Conservation (phyloP, 805 yeast species). For the Metschnikowia lunata region DNA sequence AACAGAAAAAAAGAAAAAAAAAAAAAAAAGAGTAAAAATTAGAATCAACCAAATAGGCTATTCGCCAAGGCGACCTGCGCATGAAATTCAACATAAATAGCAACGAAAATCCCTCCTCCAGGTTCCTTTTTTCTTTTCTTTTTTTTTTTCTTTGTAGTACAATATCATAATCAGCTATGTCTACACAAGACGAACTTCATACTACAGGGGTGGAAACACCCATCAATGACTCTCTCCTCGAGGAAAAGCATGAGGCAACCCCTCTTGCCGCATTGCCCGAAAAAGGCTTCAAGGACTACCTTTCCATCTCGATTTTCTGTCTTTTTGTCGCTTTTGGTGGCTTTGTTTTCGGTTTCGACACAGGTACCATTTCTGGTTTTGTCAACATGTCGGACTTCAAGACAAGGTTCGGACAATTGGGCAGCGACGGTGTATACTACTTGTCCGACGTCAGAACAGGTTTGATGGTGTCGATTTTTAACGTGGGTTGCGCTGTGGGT, state of each 20-base stretch:
- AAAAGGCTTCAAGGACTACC: constrained; percentile 33
- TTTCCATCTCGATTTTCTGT: constrained; percentile 45
- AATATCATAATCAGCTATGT: too few relatives aligned
- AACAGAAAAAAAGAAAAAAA: constrained; percentile 2
- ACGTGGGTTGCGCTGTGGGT: constrained; percentile 71
- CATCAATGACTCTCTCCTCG: constrained; percentile 22
- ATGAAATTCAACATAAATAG: constrained; percentile 9
- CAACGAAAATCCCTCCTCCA: too few relatives aligned
- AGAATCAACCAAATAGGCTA: too few relatives aligned
- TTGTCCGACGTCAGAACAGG: constrained; percentile 49
- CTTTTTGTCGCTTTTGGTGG: constrained; percentile 68
- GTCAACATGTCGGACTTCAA: constrained; percentile 57
- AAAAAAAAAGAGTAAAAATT: not conserved
- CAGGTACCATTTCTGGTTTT: constrained; percentile 73
- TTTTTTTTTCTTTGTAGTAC: constrained; percentile 2
- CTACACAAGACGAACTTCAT: constrained; percentile 17
- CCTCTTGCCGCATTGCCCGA: constrained; percentile 23
- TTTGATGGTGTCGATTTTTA: constrained; percentile 52
- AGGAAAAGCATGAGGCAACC: constrained; percentile 15
- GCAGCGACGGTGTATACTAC: constrained; percentile 36
- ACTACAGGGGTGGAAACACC: constrained; percentile 33
- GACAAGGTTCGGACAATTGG: constrained; percentile 46
- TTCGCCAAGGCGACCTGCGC: too few relatives aligned
- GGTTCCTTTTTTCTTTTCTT: not conserved
- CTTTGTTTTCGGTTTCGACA: constrained; percentile 73